Conservation (phyloP, 2,329 filamentous ascomycete species). For the Alternaria triticimaculans region DNA sequence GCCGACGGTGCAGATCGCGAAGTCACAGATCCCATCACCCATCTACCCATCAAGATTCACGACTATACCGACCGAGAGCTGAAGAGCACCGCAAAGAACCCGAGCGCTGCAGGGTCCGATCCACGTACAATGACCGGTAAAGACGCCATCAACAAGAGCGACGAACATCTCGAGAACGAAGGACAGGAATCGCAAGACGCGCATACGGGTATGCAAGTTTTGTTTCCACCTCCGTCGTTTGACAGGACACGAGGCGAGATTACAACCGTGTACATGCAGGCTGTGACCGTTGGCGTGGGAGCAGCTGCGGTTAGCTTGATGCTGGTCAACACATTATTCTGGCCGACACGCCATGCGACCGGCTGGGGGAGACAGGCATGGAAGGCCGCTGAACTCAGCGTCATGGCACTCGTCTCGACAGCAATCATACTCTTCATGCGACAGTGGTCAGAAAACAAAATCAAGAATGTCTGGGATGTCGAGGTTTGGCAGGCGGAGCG, state of each 20-base stretch:
- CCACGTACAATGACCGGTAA: constrained; percentile 54
- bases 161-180: constrained; percentile 54
- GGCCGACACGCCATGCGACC: constrained; percentile 37
- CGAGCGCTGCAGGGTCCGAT: constrained; percentile 50
- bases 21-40: constrained; percentile 76
- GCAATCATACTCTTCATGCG: constrained; percentile 56
- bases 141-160: constrained; percentile 53
- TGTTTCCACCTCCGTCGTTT: constrained; percentile 63
- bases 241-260: constrained; percentile 55
- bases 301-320: constrained; percentile 46
- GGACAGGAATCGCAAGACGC: constrained; percentile 50
- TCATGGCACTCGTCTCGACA: constrained; percentile 36
- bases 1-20: constrained; percentile 60
- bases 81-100: constrained; percentile 55
- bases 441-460: constrained; percentile 67
- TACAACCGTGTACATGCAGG: constrained; percentile 53
- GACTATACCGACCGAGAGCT: constrained; percentile 72
- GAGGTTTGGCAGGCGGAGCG: constrained; percentile 72
- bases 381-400: constrained; percentile 34
- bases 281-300: constrained; percentile 51
- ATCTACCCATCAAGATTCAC: constrained; percentile 71
- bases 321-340: constrained; percentile 42
- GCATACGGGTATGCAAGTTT: constrained; percentile 55
- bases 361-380: constrained; percentile 43
- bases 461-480: constrained; percentile 69